Base-by-base conservation (phyloP, 2,329 filamentous ascomycete genomes). In the Diaporthe batatas region DNA sequence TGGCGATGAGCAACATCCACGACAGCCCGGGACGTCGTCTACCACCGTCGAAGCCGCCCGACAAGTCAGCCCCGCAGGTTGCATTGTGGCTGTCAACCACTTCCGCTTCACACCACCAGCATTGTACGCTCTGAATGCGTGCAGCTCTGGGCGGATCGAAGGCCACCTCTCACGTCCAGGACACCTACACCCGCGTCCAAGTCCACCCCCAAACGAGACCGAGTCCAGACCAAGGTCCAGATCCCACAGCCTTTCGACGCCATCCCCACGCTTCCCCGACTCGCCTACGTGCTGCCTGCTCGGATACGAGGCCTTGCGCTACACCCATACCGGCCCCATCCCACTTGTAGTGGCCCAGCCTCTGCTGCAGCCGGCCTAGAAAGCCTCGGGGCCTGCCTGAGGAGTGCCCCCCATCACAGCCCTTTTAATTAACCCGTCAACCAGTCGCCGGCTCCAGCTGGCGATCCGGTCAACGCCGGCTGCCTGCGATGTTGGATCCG, bases 71-170 rank as follows among this genome's bases (percentile, higher is more conserved):
- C 44, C 44, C 6, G 53, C 57, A 47, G 39, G 54, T 70, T 47
- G 59, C 55, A 70, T 70, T 54, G 68, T 70, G 68, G 58, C 68
- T 62, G 55, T 70, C 58, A 39, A 64, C 57, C 54, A 70, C 54
- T 18, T n/a, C 34, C 53, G 32, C 39, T 25, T 23, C 39, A 47
- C 53, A 69, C 53, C 36, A 57, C 67, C 42, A 49, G 7, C 42
- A 23, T 16, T 21, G 23, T 42, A 64, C 25, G 47, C 44, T 36
- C 29, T 21, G 25, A 25, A 64, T 29, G 32, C 62, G 23, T n/a
- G n/a, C 59, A 36, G 29, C 42, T 29, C 59, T 34, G 42, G 16
- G 29, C 59, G 36, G 36, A 23, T 62, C 36, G 23, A 25, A 14
- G 25, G 25, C n/a, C n/a, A 64, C 18, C n/a, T 51, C 47, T 29